Evolutionary conservation across 2,329 filamentous ascomycete species (phyloP).

Genomic region (Aspergillaceae sp.): DNA sequence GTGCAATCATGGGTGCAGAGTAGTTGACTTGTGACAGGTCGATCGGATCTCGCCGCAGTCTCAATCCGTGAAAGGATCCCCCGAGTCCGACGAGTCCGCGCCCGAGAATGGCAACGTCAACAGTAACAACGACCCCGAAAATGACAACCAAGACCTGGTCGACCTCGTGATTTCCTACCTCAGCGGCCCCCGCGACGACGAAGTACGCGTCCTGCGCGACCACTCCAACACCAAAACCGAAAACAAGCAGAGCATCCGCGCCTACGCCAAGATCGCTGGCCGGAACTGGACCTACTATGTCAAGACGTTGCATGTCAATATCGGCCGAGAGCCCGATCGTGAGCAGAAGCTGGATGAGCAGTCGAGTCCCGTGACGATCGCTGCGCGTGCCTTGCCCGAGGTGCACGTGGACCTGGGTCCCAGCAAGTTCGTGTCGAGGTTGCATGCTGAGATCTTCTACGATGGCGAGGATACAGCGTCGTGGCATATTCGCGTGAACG

Average conservation of each 20-base stretch:
- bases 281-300: constrained; percentile 46
- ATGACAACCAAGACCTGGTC: constrained; percentile 31
- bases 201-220: constrained; percentile 36
- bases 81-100: constrained; percentile 34
- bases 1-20: background rate
- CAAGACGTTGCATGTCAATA: constrained; percentile 40
- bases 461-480: constrained; percentile 53
- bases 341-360: constrained; percentile 35
- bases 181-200: constrained; percentile 36
- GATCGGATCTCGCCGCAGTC: constrained; percentile 18
- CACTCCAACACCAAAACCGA: constrained; percentile 39
- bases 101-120: constrained; percentile 36
- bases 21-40: background rate
- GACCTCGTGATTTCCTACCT: constrained; percentile 42
- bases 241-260: constrained; percentile 40
- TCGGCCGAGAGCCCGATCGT: constrained; percentile 42
- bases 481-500: constrained; percentile 82
- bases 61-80: constrained; percentile 17
- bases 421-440: constrained; percentile 69
- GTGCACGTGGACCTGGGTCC: constrained; percentile 85
- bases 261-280: constrained; percentile 44
- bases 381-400: constrained; percentile 36
- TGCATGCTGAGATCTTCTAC: constrained; percentile 68
- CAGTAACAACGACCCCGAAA: constrained; percentile 20
- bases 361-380: constrained; percentile 39